Evolutionary conservation across 192 early-diverging fungal species (phyloP), one percentile per base, ranked within the genome.

Genomic region (Coemansia sp.): DNA sequence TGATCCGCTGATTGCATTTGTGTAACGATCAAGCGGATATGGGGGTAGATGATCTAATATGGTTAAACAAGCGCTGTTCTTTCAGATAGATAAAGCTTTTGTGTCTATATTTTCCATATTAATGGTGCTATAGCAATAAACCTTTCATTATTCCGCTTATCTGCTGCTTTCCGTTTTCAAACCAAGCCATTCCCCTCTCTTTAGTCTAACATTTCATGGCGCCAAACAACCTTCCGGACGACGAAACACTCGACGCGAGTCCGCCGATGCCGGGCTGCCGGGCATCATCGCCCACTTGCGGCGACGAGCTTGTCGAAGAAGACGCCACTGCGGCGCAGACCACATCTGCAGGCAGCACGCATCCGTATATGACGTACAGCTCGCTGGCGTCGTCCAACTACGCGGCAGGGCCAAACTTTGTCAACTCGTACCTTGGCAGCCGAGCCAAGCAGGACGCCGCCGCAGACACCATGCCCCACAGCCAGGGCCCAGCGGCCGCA

Each of bases 401-500:
- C 39, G 47, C 57, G 24, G 67, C 61, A 11, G 61, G 60, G 8
- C 67, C 61, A 16, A 63, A 54, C 9, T 58, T 63, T 58, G 67
- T 52, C 10, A 63, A 69, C 24, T 45, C 60, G 10, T 63, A 59
- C 27, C 42, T 63, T 48, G 67, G 29, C 47, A 62, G 30, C 49
- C 50, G n/a, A n/a, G n/a, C n/a, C n/a, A n/a, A n/a, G n/a, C n/a
- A n/a, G n/a, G n/a, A 47, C 24, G 11, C 6, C 34, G 1, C 34
- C 11, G 6, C 34, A 0, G 11, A 35, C 34, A 35, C n/a, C n/a
- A 35, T 35, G 34, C 1, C 34, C 34, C 53, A 29, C 4, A 47
- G 51, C 28, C 58, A 59, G 57, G 65, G 65, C 1, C 65, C 65
- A 39, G 65, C 65, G 14, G 65, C 65, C 18, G 65, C 65, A 13